These are phyloP conservation scores for Tephrocybe sp. DNA, from an alignment of 768 basidiomycete genomes.

Conservation along the genomic window DNA sequence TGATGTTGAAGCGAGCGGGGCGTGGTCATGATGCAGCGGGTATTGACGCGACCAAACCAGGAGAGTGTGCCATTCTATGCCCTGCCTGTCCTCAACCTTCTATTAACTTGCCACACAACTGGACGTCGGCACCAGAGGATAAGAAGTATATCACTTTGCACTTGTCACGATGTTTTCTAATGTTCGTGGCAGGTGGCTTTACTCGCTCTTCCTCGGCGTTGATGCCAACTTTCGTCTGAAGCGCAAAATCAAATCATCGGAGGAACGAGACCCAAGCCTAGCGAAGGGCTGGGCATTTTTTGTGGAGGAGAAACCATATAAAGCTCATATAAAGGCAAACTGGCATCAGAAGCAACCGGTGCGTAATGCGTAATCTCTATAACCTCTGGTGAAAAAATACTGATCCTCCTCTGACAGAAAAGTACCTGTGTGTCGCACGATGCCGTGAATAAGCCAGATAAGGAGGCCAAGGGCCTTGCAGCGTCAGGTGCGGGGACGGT, in stretches of 20 bases:
- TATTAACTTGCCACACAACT: no score
- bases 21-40: no score
- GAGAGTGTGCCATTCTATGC: no score
- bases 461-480: slow-evolving; percentile 3
- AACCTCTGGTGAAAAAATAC: neutral
- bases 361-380: neutral
- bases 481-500: slow-evolving; percentile 15
- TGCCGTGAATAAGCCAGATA: slow-evolving; percentile 1
- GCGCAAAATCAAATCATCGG: neutral
- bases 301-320: slow-evolving; percentile 11
- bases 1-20: no score
- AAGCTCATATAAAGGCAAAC: neutral
- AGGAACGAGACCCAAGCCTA: neutral
- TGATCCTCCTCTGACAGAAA: neutral
- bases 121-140: no score
- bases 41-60: no score
- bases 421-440: slow-evolving; percentile 1
- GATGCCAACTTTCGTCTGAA: neutral
- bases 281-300: neutral
- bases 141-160: no score
- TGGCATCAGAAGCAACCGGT: slow-evolving; percentile 6
- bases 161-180: no score
- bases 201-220: neutral
- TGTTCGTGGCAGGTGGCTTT: neutral
- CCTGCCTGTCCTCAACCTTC: no score